Base-by-base conservation (phyloP, 2,329 filamentous ascomycete genomes). In the Endothia cerciana region DNA sequence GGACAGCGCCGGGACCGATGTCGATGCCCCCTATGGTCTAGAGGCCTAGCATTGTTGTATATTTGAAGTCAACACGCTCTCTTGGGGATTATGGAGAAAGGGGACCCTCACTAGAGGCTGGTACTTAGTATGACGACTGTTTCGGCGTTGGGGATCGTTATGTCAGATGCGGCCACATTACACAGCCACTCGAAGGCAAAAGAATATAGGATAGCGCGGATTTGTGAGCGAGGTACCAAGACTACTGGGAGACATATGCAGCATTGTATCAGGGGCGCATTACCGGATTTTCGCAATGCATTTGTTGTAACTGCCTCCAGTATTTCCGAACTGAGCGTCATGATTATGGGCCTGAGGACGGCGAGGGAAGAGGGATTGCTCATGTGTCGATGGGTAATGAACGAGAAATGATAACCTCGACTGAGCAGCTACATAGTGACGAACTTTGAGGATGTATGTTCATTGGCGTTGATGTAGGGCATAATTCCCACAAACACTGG, bases 1-100 rank as follows among this genome's bases (percentile, higher is more conserved):
- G 60, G 78, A 80, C 19, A 63, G 60, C 49, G 40, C 60, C n/a
- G 60, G 64, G 69, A 45, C 49, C 4, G 51, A 56, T 13, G 13
- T 47, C 4, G 60, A 63, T 22, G 60, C 6, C 0, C 45, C 36
- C 5, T 19, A 47, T 11, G 60, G 13, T 1, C 33, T 6, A 25
- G 47, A 45, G 25, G 58, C 2, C 2, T 47, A 60, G 43, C 4
- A 7, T 22, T 38, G 2, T 38, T 56, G 11, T 19, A 11, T 38
- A 2, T 36, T 11, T 7, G n/a, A 56, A 30, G 49, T 22, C 15
- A 53, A 11, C 4, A 17, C 2, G n/a, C 1, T 4, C 22, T 8
- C 19, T 1, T 43, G 7, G 19, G 8, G 8, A 53, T 28, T 22
- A 33, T 17, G 15, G 30, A 8, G 17, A 6, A 2, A 4, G 15